Percentiles rank a stretch among this genome's conserved stretches.
These are phyloP conservation scores for Arthrocladium fulminans DNA, from an alignment of 2,329 filamentous ascomycete species.

Conservation along the genomic window DNA sequence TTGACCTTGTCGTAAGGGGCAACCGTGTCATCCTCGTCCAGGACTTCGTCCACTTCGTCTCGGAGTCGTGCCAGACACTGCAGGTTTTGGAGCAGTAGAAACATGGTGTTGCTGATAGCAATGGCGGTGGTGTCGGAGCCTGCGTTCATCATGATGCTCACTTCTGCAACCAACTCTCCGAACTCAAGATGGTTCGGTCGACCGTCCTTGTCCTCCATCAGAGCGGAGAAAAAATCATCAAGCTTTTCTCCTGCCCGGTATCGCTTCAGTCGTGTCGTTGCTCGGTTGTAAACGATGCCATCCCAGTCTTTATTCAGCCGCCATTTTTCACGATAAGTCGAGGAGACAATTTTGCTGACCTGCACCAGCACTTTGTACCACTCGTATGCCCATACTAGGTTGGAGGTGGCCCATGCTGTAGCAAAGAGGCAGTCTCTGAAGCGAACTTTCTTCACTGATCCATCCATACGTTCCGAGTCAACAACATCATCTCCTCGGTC, in stretches of 20 bases:
- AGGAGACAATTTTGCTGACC: constrained; percentile 2
- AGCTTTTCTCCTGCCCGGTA: constrained; percentile 44
- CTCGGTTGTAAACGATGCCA: constrained; percentile 38
- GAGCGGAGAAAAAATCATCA: constrained; percentile 46
- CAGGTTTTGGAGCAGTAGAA: constrained; percentile 44
- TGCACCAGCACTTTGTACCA: not conserved
- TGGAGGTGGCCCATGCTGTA: not conserved
- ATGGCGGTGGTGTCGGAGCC: constrained; percentile 15
- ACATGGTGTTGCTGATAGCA: constrained; percentile 33
- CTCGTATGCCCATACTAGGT: not conserved
- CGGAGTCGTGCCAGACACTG: constrained; percentile 8
- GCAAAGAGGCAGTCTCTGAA: constrained; percentile 28
- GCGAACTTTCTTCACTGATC: constrained; percentile 33
- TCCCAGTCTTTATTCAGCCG: constrained; percentile 31
- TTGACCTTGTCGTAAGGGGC: constrained; percentile 44
- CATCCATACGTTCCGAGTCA: constrained; percentile 35
- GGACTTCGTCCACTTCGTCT: constrained; percentile 39
- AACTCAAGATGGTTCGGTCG: constrained; percentile 34
- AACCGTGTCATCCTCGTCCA: constrained; percentile 35
- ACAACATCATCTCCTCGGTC: constrained; percentile 42
- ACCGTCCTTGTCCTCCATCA: constrained; percentile 41
- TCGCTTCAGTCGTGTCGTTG: constrained; percentile 35
- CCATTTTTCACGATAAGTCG: constrained; percentile 11
- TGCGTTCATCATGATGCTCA: constrained; percentile 23
- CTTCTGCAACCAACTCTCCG: constrained; percentile 11